Evolutionary conservation across 768 basidiomycete species (phyloP).

Genomic region (Xerocomus brunneocitrinus): DNA sequence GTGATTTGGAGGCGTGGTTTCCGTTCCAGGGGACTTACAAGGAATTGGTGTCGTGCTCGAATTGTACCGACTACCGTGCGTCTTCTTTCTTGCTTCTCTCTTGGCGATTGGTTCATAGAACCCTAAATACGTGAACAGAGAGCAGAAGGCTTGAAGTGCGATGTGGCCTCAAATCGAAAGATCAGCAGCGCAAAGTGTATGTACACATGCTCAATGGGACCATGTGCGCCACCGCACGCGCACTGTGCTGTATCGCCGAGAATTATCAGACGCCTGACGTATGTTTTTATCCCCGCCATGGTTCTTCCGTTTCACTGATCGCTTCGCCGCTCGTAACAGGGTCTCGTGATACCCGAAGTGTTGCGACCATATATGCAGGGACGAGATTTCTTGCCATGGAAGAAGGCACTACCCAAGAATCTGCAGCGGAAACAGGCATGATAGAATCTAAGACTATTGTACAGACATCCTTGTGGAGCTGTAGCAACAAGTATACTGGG

Average conservation of each 20-base stretch:
- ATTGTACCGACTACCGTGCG: constrained; percentile 99
- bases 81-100: constrained; percentile 11
- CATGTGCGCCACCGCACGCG: constrained; percentile 93
- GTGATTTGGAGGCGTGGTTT: constrained; percentile 98
- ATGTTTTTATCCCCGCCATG: constrained; percentile 18
- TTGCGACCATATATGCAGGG: constrained; percentile 96
- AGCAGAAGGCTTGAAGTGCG: constrained; percentile 88
- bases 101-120: background rate
- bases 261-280: constrained; percentile 97
- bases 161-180: constrained; percentile 87
- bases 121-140: constrained; percentile 46
- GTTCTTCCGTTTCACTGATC: background rate
- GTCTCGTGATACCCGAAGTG: constrained; percentile 83
- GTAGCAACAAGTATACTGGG: background rate
- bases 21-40: constrained; percentile 96
- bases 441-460: background rate
- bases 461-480: background rate
- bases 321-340: constrained; percentile 44
- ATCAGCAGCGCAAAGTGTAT: constrained; percentile 87
- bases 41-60: constrained; percentile 96
- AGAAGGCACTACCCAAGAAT: constrained; percentile 74
- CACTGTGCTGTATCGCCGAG: constrained; percentile 96
- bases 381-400: constrained; percentile 81
- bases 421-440: constrained; percentile 68
- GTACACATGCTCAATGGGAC: constrained; percentile 99